Percentiles rank a stretch among this genome's conserved stretches.
phyloP scores from a whole-genome alignment of 2,329 filamentous ascomycete species.

The Dendryphion nanum region DNA sequence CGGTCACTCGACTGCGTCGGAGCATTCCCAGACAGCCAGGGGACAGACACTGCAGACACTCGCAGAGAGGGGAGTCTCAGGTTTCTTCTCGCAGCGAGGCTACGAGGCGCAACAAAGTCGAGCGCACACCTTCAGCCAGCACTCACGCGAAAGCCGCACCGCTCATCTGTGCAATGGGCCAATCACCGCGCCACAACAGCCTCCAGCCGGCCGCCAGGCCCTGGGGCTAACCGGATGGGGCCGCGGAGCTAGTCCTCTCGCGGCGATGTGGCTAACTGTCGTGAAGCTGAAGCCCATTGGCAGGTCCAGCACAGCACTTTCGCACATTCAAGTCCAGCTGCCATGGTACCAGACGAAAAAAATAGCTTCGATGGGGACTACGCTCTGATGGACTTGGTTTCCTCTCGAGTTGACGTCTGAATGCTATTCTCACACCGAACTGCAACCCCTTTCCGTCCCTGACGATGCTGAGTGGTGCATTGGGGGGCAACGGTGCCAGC shows the following conservation, averaged over 20 bases:
- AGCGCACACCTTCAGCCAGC: slow-evolving; percentile 27
- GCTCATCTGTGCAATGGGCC: slow-evolving; percentile 28
- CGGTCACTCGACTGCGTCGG: not conserved
- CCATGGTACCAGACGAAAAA: slow-evolving; percentile 23
- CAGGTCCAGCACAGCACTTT: slow-evolving; percentile 24
- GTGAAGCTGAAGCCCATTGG: slow-evolving; percentile 27
- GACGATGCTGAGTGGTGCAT: slow-evolving; percentile 35
- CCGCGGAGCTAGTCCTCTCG: slow-evolving; percentile 18
- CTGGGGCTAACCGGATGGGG: slow-evolving; percentile 26
- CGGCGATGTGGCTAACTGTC: slow-evolving; percentile 23
- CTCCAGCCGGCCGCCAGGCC: slow-evolving; percentile 17
- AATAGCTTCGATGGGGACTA: slow-evolving; percentile 13
- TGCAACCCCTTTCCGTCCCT: slow-evolving; percentile 23
- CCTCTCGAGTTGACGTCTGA: not conserved
- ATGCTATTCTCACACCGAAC: slow-evolving; percentile 28
- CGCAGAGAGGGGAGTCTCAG: slow-evolving; percentile 23
- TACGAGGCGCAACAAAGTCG: slow-evolving; percentile 3
- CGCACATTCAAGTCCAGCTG: slow-evolving; percentile 30
- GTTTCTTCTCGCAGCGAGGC: no score
- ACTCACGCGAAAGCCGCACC: slow-evolving; percentile 31
- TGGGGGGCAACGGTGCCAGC: slow-evolving; percentile 35
- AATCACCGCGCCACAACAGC: slow-evolving; percentile 23
- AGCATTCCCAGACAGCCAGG: no score
- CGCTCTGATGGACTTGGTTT: not conserved
- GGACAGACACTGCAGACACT: slow-evolving; percentile 14